Evolutionary conservation across 495 filamentous ascomycete genomes (phyloP), one percentile per base, ranked within the genome.

Genomic region (Tuber aestivum): DNA sequence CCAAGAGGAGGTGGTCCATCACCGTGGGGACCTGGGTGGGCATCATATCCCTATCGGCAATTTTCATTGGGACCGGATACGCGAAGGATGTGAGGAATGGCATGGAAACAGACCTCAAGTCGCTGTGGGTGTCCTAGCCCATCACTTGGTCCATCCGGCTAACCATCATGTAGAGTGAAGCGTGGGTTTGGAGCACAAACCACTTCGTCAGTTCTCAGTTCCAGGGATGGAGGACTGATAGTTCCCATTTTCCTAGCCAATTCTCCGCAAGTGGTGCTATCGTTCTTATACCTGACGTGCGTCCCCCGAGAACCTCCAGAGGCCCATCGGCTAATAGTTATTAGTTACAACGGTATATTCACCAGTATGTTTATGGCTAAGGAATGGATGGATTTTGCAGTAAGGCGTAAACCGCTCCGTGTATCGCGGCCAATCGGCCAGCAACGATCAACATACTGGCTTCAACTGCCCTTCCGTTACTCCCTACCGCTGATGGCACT

Each of bases 181-280:
- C 56, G 27, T 65, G 56, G 56, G 12, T 65, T 65, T 35, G 56
- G 56, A 35, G 56, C 56, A 35, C 56, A 65, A 35, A 65, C 56
- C 1, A 65, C 56, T 35, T 65, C 56, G 56, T 65, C 56, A 8
- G 56, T 65, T 35, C 27, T 65, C 14, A 65, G 56, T 32, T 65
- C 56, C 27, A 32, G 56, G 56, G 56, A 65, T 65, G 56, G 56
- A 65, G 56, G 56, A 8, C 27, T 65, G 32, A 32, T 65, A 65
- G 20, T 65, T 18, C 56, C 56, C 14, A 80, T 84, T 3, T 74
- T 86, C 21, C 23, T 86, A 7, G 83, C 84, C 18, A 88, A 89
- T 76, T 69, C 77, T 1, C 85, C 85, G 0, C 87, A 89, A 75
- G 73, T 85, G 0, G 32, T 86, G 0, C 74, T 88, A 16, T 85